These are phyloP conservation scores for Vitis cinerea DNA, from an alignment of 164 flowering plant species.

Conservation along the genomic window DNA sequence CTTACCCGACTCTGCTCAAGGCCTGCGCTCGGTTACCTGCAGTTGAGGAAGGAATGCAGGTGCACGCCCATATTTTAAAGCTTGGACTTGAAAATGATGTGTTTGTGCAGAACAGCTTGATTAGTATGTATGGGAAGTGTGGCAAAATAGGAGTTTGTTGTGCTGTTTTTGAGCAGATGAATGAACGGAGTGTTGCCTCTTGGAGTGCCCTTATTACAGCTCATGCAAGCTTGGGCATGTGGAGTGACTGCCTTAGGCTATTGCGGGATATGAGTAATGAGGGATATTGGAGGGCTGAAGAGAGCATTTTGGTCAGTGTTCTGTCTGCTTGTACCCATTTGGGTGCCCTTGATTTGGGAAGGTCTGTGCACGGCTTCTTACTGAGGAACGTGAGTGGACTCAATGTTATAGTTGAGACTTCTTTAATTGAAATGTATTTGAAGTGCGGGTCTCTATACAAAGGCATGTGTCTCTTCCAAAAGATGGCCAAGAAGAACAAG, in stretches of 20 bases:
- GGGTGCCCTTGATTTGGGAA: constrained; percentile 65
- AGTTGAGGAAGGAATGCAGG: constrained; percentile 52
- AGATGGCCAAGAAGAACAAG: constrained; percentile 45
- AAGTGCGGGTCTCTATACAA: constrained; percentile 69
- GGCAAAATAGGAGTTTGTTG: constrained; percentile 38
- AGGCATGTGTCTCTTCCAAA: constrained; percentile 42
- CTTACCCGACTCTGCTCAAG: constrained; percentile 69
- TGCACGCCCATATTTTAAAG: constrained; percentile 71
- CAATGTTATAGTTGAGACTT: constrained; percentile 63
- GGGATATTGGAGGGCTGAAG: constrained; percentile 63
- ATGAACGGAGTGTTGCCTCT: constrained; percentile 54
- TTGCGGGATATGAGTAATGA: constrained; percentile 50
- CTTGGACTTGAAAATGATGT: constrained; percentile 56
- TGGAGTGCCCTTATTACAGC: constrained; percentile 88
- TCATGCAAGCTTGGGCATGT: constrained; percentile 54
- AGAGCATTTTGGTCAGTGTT: constrained; percentile 66
- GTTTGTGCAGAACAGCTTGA: constrained; percentile 81
- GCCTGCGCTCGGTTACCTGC: constrained; percentile 48
- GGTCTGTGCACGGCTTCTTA: constrained; percentile 52
- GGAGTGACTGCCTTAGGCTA: constrained; percentile 56
- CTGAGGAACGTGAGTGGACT: constrained; percentile 52
- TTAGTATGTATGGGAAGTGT: constrained; percentile 79
- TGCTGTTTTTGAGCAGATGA: constrained; percentile 56
- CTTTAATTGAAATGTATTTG: constrained; percentile 75
- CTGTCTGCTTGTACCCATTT: constrained; percentile 72